These are phyloP conservation scores for Cordyceps fumosorosea DNA, from an alignment of 2,329 filamentous ascomycete species.

Conservation along the genomic window DNA sequence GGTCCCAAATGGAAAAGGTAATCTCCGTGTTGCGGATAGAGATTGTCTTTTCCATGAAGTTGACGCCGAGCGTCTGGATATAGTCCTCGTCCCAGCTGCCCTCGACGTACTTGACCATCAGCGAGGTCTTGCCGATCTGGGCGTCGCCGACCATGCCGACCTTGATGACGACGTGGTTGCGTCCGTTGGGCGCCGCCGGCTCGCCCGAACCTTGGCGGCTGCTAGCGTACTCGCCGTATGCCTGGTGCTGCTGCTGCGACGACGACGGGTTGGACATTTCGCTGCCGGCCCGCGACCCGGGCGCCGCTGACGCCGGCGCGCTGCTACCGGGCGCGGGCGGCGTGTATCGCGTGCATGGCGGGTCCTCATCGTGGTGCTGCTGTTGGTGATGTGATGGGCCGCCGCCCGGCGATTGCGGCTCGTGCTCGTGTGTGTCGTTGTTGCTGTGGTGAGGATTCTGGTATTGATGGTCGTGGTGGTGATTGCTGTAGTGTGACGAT, in stretches of 20 bases:
- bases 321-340: constrained; percentile 24
- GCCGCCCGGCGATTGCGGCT: constrained; percentile 43
- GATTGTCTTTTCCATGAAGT: constrained; percentile 99
- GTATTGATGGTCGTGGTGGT: neutral
- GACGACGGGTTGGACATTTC: constrained; percentile 40
- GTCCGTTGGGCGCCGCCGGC: constrained; percentile 35
- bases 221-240: constrained; percentile 36
- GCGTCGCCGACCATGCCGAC: constrained; percentile 99
- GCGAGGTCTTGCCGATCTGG: constrained; percentile 96
- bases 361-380: constrained; percentile 36
- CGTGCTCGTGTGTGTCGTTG: constrained; percentile 35
- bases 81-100: constrained; percentile 99
- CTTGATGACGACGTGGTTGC: constrained; percentile 89
- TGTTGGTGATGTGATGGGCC: constrained; percentile 32
- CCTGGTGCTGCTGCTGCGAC: constrained; percentile 24
- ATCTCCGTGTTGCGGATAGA: constrained; percentile 99
- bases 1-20: constrained; percentile 98
- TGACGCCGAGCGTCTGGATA: constrained; percentile 96
- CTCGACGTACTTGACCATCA: constrained; percentile 99
- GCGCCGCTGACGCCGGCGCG: constrained; percentile 18
- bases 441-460: constrained; percentile 13
- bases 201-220: constrained; percentile 31
- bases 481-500: neutral
- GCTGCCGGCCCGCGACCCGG: constrained; percentile 46
- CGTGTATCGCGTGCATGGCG: constrained; percentile 37